These are phyloP conservation scores for Dictyophora rubrovolvata DNA, from an alignment of 768 basidiomycete genomes.

Conservation along the genomic window DNA sequence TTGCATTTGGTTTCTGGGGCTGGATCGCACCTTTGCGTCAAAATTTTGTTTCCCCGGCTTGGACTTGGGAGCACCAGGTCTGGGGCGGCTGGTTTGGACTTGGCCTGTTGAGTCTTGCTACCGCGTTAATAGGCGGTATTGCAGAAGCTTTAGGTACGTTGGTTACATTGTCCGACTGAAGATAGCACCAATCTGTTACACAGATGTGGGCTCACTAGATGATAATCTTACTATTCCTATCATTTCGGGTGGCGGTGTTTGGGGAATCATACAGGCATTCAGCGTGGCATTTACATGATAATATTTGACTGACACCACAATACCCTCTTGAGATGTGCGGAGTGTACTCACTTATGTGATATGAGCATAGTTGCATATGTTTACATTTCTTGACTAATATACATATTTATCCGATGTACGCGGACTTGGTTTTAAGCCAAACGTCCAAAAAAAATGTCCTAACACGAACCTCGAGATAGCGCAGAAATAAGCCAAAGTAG, in stretches of 20 bases:
- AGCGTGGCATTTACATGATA: background rate
- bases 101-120: constrained; percentile 43
- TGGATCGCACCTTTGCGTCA: constrained; percentile 40
- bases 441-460: background rate
- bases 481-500: no score
- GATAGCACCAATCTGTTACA: background rate
- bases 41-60: constrained; percentile 30
- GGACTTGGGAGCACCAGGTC: constrained; percentile 46
- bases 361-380: background rate
- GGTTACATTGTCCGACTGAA: constrained; percentile 2
- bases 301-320: background rate
- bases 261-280: constrained; percentile 27
- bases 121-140: constrained; percentile 72
- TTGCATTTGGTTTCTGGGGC: constrained; percentile 66
- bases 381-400: background rate
- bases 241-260: constrained; percentile 66
- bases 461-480: no score
- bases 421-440: no score
- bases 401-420: no score
- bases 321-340: background rate
- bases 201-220: constrained; percentile 77
- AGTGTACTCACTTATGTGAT: background rate
- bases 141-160: constrained; percentile 82
- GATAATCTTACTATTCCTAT: constrained; percentile 89
- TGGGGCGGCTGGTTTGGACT: constrained; percentile 42